phyloP scores from a whole-genome alignment of 1,284 basidiomycete genomes.

The Pseudozyma tsukubaensis region DNA sequence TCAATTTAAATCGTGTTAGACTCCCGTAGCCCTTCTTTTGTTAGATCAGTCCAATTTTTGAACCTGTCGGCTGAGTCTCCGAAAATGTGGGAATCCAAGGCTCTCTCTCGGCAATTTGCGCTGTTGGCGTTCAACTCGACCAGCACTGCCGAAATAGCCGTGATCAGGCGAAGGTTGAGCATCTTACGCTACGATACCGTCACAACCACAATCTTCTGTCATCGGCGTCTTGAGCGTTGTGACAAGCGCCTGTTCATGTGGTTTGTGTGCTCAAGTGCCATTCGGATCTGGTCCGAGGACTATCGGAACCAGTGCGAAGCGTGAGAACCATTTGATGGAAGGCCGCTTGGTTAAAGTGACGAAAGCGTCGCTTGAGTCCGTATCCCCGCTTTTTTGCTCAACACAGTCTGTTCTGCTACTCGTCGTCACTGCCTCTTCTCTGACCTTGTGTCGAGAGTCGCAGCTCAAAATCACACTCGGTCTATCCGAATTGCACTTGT shows the following conservation, averaged over 20 bases:
- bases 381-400: too few relatives aligned
- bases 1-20: neutral
- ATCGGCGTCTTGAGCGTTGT: neutral
- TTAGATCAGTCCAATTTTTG: neutral
- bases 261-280: constrained; percentile 12
- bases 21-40: too few relatives aligned
- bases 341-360: constrained; percentile 30
- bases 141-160: constrained; percentile 31
- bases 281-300: constrained; percentile 24
- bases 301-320: constrained; percentile 1
- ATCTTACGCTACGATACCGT: neutral
- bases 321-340: neutral
- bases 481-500: neutral
- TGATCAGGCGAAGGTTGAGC: neutral
- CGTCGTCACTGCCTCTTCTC: neutral
- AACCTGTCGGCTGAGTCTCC: neutral
- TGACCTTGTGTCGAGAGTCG: neutral
- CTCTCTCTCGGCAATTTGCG: constrained; percentile 3
- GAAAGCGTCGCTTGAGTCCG: neutral
- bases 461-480: neutral
- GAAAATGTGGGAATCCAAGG: neutral
- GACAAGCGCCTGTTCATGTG: neutral
- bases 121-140: neutral
- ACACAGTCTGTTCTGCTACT: neutral
- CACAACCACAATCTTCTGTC: too few relatives aligned